Conservation (phyloP, 768 basidiomycete species). For the Amanita molliuscula region DNA sequence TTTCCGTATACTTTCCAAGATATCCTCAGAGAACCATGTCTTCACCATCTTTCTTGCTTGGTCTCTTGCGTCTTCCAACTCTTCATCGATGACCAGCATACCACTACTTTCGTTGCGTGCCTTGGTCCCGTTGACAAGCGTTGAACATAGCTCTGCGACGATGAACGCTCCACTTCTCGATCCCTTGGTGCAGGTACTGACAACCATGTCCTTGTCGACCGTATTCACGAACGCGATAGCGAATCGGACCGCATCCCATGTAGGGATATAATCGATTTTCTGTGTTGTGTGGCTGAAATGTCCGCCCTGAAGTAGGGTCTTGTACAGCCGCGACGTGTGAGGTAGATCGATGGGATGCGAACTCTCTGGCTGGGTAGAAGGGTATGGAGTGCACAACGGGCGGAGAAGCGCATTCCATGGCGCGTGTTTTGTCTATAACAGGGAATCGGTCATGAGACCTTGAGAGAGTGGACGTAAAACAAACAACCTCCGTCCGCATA, state of each 20-base stretch:
- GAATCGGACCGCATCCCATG: slow-evolving; percentile 51
- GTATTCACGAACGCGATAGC: slow-evolving; percentile 44
- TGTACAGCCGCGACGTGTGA: slow-evolving; percentile 78
- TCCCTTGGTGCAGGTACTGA: slow-evolving; percentile 47
- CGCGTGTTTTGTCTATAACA: slow-evolving; percentile 58
- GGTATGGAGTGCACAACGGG: neutral
- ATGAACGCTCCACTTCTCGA: slow-evolving; percentile 63
- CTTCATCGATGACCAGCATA: slow-evolving; percentile 4
- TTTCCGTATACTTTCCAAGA: slow-evolving; percentile 35
- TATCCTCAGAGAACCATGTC: slow-evolving; percentile 46
- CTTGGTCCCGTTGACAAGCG: slow-evolving; percentile 25
- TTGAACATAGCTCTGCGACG: slow-evolving; percentile 61
- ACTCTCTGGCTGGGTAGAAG: slow-evolving; percentile 6
- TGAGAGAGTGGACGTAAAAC: neutral
- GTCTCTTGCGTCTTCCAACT: slow-evolving; percentile 22
- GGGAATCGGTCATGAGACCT: neutral
- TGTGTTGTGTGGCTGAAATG: slow-evolving; percentile 65
- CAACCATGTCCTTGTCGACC: slow-evolving; percentile 40
- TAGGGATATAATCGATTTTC: slow-evolving; percentile 34
- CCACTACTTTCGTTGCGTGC: neutral
- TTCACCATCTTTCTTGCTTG: slow-evolving; percentile 33
- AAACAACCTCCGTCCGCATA: slow-evolving; percentile 68
- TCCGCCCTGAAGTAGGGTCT: slow-evolving; percentile 83
- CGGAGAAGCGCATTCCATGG: slow-evolving; percentile 40
- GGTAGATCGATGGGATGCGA: slow-evolving; percentile 74